phyloP scores from a whole-genome alignment of 441 rosid species.

The Bruguiera hainesii region DNA sequence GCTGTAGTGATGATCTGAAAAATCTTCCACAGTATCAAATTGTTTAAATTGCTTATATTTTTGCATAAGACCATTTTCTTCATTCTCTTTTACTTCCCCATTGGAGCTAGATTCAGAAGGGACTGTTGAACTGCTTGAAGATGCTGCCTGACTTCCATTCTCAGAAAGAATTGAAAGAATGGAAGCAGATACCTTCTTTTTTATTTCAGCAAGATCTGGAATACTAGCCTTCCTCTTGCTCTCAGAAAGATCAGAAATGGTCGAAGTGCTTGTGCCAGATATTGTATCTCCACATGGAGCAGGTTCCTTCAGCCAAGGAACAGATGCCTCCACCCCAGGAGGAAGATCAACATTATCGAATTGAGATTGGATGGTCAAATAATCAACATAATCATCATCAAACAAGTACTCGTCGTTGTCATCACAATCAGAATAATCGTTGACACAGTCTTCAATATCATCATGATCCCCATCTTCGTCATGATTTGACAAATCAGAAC shows the following conservation, averaged over 20 bases:
- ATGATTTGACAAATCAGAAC: conserved; percentile 34
- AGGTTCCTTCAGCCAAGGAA: conserved; percentile 45
- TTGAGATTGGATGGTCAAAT: conserved; percentile 40
- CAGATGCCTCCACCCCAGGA: conserved; percentile 47
- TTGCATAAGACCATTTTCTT: conserved; percentile 17
- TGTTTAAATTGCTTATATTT: conserved; percentile 34
- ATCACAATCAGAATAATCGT: conserved; percentile 31
- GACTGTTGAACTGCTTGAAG: conserved; percentile 25
- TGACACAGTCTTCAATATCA: conserved; percentile 23
- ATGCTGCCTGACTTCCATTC: conserved; percentile 19
- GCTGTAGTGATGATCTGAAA: conserved; percentile 50
- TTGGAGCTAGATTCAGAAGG: conserved; percentile 25
- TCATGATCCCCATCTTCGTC: conserved; percentile 25
- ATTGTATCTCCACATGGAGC: conserved; percentile 17
- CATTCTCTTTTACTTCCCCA: conserved; percentile 23
- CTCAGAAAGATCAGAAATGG: conserved; percentile 17
- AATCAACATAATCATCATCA: conserved; percentile 39
- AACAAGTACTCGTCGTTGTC: conserved; percentile 13
- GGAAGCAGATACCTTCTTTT: conserved; percentile 14
- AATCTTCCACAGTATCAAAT: conserved; percentile 53
- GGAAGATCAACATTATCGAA: conserved; percentile 57
- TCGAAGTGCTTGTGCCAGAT: conserved; percentile 18
- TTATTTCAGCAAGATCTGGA: conserved; percentile 18
- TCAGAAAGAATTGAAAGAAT: conserved; percentile 14
- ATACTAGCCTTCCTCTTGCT: conserved; percentile 14